Conservation (phyloP, 2,329 filamentous ascomycete species). For the Claviceps fusiformis region DNA sequence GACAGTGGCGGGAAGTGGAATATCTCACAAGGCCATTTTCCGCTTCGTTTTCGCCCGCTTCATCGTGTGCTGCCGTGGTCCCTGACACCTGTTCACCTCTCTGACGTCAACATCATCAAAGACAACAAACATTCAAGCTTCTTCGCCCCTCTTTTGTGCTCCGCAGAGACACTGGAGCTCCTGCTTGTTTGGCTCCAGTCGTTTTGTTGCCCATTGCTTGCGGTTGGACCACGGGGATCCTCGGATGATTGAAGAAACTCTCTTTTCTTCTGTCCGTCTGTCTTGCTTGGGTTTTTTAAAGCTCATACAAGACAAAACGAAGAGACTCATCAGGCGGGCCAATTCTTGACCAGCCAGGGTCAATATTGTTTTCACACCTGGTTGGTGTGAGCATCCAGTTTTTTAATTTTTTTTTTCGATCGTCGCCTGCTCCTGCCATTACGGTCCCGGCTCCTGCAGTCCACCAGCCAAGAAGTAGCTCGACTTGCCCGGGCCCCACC, state of each 20-base stretch:
- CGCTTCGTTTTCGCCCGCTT: background rate
- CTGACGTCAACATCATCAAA: slow-evolving; percentile 1
- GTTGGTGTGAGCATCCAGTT: background rate
- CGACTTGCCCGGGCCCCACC: slow-evolving; percentile 1
- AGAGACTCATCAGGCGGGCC: background rate
- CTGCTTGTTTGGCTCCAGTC: background rate
- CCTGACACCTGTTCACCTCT: background rate
- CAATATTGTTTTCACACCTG: no score
- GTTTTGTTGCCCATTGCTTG: background rate
- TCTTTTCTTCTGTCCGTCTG: no score
- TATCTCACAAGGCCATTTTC: background rate
- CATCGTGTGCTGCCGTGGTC: background rate
- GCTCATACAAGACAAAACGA: background rate
- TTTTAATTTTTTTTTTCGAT: background rate
- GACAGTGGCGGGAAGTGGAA: background rate
- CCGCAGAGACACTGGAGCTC: background rate
- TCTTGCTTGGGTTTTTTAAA: background rate
- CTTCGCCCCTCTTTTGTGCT: background rate
- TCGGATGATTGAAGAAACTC: background rate
- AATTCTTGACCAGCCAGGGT: no score
- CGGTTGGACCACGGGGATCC: background rate
- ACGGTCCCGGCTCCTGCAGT: background rate
- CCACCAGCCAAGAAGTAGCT: background rate
- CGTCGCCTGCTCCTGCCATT: background rate
- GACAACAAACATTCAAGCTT: background rate